Evolutionary conservation across 2,329 filamentous ascomycete species (phyloP), one percentile per base, ranked within the genome.

Genomic region (Xylaria sp.): DNA sequence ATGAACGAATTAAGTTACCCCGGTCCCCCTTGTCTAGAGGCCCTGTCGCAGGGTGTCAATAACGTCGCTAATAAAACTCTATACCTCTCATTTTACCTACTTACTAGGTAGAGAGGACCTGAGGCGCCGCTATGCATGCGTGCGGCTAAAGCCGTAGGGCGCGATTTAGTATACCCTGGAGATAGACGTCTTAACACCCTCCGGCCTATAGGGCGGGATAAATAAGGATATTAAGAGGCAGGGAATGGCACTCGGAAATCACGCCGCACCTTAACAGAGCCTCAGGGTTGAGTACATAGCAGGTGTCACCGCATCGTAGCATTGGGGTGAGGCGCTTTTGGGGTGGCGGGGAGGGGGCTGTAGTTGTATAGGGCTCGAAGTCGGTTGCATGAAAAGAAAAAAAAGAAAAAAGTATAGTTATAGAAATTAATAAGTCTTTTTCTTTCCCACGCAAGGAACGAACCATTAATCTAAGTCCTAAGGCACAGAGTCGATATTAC

Each of bases 261-360:
- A 71, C 69, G 66, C 69, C 66, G 67, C 66, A 67, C 66, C 49
- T 64, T 64, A 64, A 62, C 62, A 69, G 69, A 71, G 67, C 69
- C 69, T 69, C 69, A 64, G 64, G 55, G 48, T 67, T n/a, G 62
- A 64, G 41, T 55, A 67, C 43, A 54, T 46, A 56, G 56, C 48
- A 64, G 59, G 69, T 71, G 59, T 52, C 66, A 71, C 66, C 62
- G 66, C 69, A 69, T 69, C 20, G 69, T 71, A 69, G 66, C 60
- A 66, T 68, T 58, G 62, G 66, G 55, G 63, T 61, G 66, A 68
- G 69, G 62, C 54, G 54, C 56, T 61, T 57, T 41, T 48, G 18
- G 23, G 49, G 25, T 28, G 56, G 51, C 25, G 46, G 52, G 31
- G 61, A 15, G 15, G 18, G 41, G 41, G 15, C 18, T n/a, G 15